These are phyloP conservation scores for Earliella scabrosa DNA, from an alignment of 1,284 basidiomycete species.

Conservation along the genomic window DNA sequence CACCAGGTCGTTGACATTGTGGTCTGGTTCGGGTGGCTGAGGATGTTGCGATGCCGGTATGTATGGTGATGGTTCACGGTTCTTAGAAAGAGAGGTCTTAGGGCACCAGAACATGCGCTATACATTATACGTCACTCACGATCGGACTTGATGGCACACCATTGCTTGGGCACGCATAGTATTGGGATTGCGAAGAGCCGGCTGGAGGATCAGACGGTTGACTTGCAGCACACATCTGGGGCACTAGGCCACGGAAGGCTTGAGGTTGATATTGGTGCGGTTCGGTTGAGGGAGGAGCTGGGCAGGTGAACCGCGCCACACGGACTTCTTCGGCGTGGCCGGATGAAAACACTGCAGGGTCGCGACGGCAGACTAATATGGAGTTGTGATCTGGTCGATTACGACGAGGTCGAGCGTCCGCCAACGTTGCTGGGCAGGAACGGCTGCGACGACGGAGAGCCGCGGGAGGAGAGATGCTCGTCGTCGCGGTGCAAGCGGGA, in stretches of 20 bases:
- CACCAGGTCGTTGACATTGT: conserved; percentile 4
- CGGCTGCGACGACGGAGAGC: not conserved
- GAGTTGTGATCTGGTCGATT: conserved; percentile 16
- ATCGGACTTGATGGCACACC: not conserved
- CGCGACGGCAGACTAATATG: conserved; percentile 19
- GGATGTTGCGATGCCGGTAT: conserved; percentile 17
- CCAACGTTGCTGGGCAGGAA: not conserved
- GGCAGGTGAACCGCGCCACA: conserved; percentile 13
- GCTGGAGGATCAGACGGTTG: not conserved
- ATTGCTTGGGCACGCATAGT: conserved; percentile 5
- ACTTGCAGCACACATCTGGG: conserved; percentile 20
- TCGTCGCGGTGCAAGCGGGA: conserved; percentile 14
- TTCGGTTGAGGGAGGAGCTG: not conserved
- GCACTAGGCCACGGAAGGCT: not conserved
- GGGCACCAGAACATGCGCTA: not conserved
- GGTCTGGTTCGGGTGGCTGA: conserved; percentile 1
- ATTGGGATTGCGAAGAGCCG: not conserved
- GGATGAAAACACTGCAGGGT: conserved; percentile 5
- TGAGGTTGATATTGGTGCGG: not conserved
- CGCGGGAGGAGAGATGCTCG: conserved; percentile 5
- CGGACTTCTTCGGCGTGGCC: conserved; percentile 10
- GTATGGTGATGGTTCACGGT: conserved; percentile 2
- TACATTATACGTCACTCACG: conserved; percentile 17
- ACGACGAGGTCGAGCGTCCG: not conserved
- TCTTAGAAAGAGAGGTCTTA: conserved; percentile 8